Conservation (phyloP, 2,329 filamentous ascomycete species). For the Dissoconium aciculare region DNA sequence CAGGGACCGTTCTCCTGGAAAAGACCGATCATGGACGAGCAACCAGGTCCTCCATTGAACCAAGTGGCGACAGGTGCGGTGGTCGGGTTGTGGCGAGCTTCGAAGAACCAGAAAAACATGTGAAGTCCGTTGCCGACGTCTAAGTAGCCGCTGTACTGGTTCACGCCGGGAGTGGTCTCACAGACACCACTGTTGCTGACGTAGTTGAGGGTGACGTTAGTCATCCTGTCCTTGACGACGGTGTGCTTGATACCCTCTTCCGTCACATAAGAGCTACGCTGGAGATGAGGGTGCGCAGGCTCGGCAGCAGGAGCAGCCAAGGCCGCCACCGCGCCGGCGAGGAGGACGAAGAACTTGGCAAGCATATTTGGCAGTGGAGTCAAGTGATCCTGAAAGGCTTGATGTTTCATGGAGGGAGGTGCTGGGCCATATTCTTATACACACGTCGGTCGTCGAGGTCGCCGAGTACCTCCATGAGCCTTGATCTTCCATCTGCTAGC, state of each 20-base stretch:
- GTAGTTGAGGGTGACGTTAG: slow-evolving; percentile 18
- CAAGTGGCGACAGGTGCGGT: slow-evolving; percentile 45
- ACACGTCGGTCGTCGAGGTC: too few species aligned
- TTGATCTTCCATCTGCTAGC: too few species aligned
- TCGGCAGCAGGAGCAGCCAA: too few species aligned
- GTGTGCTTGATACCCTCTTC: slow-evolving; percentile 3
- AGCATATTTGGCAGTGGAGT: too few species aligned
- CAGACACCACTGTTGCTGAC: slow-evolving; percentile 21
- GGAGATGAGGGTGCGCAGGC: slow-evolving; percentile 1
- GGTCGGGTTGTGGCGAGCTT: slow-evolving; percentile 37
- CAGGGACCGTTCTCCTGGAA: slow-evolving; percentile 36
- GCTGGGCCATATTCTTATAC: too few species aligned
- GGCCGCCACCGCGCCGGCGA: too few species aligned
- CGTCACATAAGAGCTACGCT: slow-evolving; percentile 1
- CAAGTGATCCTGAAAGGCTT: too few species aligned
- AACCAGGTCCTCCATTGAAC: slow-evolving; percentile 47
- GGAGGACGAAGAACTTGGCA: too few species aligned
- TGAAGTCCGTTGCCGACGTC: slow-evolving; percentile 22
- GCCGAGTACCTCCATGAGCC: too few species aligned
- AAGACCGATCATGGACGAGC: slow-evolving; percentile 43
- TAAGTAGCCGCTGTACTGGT: slow-evolving; percentile 33
- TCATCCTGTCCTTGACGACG: slow-evolving; percentile 3
- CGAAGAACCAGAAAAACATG: slow-evolving; percentile 53
- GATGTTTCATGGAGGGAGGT: too few species aligned
- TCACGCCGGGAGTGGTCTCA: slow-evolving; percentile 37